A percentile compares a stretch with the other conserved stretches of the same genome.
phyloP scores from a whole-genome alignment of 805 yeast species.

The Candida ponderosae region DNA sequence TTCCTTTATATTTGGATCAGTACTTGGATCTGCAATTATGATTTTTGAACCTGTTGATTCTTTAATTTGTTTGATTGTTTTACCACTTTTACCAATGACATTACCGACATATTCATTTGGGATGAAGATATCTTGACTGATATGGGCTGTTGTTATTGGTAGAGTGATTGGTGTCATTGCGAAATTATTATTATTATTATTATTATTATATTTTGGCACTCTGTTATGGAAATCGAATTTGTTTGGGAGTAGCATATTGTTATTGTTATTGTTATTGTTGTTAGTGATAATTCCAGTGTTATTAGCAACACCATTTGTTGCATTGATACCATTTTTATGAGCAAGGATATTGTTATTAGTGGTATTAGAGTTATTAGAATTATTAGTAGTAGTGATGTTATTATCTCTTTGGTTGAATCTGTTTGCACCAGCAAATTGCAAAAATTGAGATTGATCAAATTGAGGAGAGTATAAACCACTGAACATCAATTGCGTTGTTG shows the following conservation, averaged over 20 bases:
- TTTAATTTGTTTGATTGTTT: slow-evolving; percentile 70
- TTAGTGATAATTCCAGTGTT: neutral
- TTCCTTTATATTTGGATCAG: slow-evolving; percentile 42
- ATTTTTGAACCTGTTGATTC: slow-evolving; percentile 71
- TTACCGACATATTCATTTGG: slow-evolving; percentile 77
- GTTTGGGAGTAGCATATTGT: neutral
- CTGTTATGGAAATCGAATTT: neutral
- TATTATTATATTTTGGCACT: neutral
- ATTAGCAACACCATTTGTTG: neutral
- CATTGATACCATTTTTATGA: neutral
- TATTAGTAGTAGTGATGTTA: neutral
- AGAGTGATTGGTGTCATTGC: slow-evolving; percentile 1
- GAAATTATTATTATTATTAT: neutral
- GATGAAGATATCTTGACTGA: slow-evolving; percentile 64
- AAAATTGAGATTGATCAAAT: slow-evolving; percentile 1
- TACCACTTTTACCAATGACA: slow-evolving; percentile 82
- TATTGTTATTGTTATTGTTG: neutral
- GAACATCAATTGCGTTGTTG: slow-evolving; percentile 10
- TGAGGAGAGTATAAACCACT: slow-evolving; percentile 2
- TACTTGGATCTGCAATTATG: slow-evolving; percentile 46
- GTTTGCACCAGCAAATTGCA: neutral
- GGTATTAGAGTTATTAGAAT: neutral
- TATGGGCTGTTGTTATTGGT: slow-evolving; percentile 21
- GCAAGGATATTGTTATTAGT: neutral
- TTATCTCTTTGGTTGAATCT: neutral